Conservation (phyloP, 2,329 filamentous ascomycete species). For the Microdochium trichocladiopsis region DNA sequence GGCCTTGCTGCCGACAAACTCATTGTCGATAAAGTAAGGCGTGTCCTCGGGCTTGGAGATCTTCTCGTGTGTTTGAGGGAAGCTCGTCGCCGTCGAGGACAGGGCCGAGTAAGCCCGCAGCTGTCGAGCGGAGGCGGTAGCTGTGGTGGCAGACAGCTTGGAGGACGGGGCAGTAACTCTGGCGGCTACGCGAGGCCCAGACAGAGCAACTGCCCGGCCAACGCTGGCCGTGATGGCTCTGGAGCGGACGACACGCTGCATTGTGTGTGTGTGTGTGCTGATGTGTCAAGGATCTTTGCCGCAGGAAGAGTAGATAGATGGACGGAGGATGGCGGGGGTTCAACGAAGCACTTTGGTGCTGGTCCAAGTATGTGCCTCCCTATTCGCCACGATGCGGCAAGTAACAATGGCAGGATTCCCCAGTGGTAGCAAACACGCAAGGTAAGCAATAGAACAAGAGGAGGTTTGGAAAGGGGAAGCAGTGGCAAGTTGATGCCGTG, state of each 20-base stretch:
- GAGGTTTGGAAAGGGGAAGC: too few relatives aligned
- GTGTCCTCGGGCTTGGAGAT: slow-evolving; percentile 63
- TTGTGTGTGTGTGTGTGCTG: slow-evolving; percentile 5
- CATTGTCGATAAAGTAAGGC: slow-evolving; percentile 76
- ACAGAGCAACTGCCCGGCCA: slow-evolving; percentile 13
- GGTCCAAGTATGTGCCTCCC: too few relatives aligned
- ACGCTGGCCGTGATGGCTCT: slow-evolving; percentile 15
- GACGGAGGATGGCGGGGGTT: too few relatives aligned
- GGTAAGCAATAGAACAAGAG: too few relatives aligned
- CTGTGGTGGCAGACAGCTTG: slow-evolving; percentile 29
- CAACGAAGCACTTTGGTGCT: too few relatives aligned
- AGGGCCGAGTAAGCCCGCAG: slow-evolving; percentile 45
- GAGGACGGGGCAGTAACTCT: slow-evolving; percentile 6
- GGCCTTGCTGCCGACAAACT: slow-evolving; percentile 62
- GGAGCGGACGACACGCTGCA: slow-evolving; percentile 20
- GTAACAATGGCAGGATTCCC: too few relatives aligned
- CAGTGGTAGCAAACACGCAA: too few relatives aligned
- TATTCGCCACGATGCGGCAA: too few relatives aligned
- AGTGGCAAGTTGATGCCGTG: too few relatives aligned
- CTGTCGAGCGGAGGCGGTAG: slow-evolving; percentile 46
- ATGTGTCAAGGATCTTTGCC: not conserved
- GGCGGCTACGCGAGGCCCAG: slow-evolving; percentile 6
- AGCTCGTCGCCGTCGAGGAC: slow-evolving; percentile 50
- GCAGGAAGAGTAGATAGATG: too few relatives aligned
- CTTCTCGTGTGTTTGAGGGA: slow-evolving; percentile 66